A percentile compares a stretch with the other conserved stretches of the same genome.
Conservation (phyloP, 345 rosid species). For the Iberis pinnata region DNA sequence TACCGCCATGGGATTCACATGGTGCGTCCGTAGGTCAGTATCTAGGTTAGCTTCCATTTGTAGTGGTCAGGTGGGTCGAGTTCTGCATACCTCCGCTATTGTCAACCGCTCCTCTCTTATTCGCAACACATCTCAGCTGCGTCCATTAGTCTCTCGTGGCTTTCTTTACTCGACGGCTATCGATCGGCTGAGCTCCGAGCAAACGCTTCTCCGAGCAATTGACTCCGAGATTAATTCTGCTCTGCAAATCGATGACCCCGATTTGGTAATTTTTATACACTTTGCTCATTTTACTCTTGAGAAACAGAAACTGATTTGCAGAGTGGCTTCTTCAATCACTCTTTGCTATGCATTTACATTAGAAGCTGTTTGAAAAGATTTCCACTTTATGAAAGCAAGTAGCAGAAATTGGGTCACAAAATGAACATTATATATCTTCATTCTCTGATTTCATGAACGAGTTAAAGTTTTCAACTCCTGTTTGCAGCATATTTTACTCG, state of each 20-base stretch:
- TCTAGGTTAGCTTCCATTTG: conserved; percentile 23
- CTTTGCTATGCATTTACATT: too few relatives aligned
- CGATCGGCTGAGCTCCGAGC: conserved; percentile 37
- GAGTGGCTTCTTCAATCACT: too few relatives aligned
- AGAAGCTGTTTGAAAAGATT: too few relatives aligned
- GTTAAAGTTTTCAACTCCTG: too few relatives aligned
- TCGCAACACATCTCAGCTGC: conserved; percentile 15
- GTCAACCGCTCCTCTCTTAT: conserved; percentile 23
- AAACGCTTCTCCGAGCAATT: conserved; percentile 49
- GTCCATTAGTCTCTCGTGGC: conserved; percentile 19
- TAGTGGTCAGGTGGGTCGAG: conserved; percentile 26
- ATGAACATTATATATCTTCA: too few relatives aligned
- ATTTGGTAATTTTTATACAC: conserved; percentile 27
- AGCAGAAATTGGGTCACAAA: too few relatives aligned
- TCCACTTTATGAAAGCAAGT: too few relatives aligned
- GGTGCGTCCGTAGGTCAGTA: conserved; percentile 19
- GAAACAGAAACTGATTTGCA: too few relatives aligned
- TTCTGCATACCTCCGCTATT: conserved; percentile 34
- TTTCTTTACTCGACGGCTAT: conserved; percentile 41
- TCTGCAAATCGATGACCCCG: conserved; percentile 39
- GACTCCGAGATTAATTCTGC: conserved; percentile 62
- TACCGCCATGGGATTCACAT: conserved; percentile 16
- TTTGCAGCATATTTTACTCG: too few relatives aligned
- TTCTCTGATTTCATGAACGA: too few relatives aligned
- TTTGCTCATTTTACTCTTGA: too few relatives aligned